Evolutionary conservation across 2,329 filamentous ascomycete species (phyloP).

Genomic region (Drechslerella dactyloides): DNA sequence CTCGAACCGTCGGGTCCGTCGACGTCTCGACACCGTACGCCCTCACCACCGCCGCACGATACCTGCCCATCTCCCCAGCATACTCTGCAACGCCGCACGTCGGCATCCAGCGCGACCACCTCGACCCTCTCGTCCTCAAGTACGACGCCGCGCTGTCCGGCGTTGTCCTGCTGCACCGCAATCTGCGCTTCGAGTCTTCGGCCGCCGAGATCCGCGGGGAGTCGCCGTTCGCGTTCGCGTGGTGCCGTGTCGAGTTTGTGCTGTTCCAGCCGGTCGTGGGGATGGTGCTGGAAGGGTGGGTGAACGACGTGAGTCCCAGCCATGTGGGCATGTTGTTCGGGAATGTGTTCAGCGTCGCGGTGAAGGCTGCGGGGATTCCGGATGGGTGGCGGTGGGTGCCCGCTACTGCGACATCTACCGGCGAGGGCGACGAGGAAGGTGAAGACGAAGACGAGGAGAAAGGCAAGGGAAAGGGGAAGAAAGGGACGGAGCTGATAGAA

Average conservation of each 20-base stretch:
- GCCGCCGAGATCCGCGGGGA: constrained; percentile 73
- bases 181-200: constrained; percentile 69
- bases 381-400: constrained; percentile 79
- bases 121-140: constrained; percentile 75
- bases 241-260: constrained; percentile 85
- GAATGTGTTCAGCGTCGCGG: constrained; percentile 88
- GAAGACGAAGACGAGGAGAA: constrained; percentile 52
- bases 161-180: constrained; percentile 75
- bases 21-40: constrained; percentile 72
- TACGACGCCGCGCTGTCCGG: constrained; percentile 76
- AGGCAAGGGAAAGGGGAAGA: constrained; percentile 29
- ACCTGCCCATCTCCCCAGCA: constrained; percentile 74
- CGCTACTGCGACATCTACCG: constrained; percentile 36
- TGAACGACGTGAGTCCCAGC: constrained; percentile 86
- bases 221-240: constrained; percentile 83
- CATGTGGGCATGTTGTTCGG: constrained; percentile 88
- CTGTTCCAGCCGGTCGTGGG: constrained; percentile 79
- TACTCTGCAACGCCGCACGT: constrained; percentile 69
- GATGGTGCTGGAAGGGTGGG: constrained; percentile 75
- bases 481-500: constrained; percentile 55
- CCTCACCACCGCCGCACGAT: constrained; percentile 79
- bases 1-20: constrained; percentile 47
- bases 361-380: constrained; percentile 71
- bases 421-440: constrained; percentile 44
- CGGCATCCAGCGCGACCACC: constrained; percentile 74